A percentile compares a stretch with the other conserved stretches of the same genome.
Evolutionary conservation across 768 basidiomycete genomes (phyloP).

Genomic region (Omphalotus guepiniiformis): DNA sequence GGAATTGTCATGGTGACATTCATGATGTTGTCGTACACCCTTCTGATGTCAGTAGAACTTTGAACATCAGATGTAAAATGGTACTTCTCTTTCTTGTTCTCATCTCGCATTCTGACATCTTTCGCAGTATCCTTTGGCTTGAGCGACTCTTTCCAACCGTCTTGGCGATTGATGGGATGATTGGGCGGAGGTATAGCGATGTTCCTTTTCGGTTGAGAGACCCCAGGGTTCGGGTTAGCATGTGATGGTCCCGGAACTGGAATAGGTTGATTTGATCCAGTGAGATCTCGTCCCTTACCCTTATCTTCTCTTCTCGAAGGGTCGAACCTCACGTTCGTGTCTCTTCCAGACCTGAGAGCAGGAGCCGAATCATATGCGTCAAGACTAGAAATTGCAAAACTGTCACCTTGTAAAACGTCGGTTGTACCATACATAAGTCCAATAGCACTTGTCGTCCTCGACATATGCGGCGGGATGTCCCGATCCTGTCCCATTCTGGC

Average conservation of each 20-base stretch:
- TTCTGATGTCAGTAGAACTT: not conserved
- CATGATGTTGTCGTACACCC: no score
- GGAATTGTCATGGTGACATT: no score
- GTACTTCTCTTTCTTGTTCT: not conserved
- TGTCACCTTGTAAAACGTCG: not conserved
- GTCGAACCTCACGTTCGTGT: not conserved
- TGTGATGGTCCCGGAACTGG: not conserved
- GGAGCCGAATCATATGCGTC: no score
- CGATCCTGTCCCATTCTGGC: not conserved
- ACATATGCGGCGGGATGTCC: not conserved
- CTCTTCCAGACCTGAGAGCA: not conserved
- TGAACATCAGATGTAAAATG: slow-evolving; percentile 5
- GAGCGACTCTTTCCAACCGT: slow-evolving; percentile 7
- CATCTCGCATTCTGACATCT: not conserved
- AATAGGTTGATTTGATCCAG: not conserved
- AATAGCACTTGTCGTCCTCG: not conserved
- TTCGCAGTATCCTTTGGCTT: not conserved
- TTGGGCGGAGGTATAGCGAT: not conserved
- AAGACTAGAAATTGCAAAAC: not conserved
- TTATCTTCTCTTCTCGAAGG: not conserved
- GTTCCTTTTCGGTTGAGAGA: no score
- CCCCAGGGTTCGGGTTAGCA: not conserved
- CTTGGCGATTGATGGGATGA: slow-evolving; percentile 7
- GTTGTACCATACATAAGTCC: not conserved
- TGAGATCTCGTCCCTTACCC: not conserved